These are phyloP conservation scores for Hypericum androsaemum DNA, from an alignment of 345 rosid genomes.

Conservation along the genomic window DNA sequence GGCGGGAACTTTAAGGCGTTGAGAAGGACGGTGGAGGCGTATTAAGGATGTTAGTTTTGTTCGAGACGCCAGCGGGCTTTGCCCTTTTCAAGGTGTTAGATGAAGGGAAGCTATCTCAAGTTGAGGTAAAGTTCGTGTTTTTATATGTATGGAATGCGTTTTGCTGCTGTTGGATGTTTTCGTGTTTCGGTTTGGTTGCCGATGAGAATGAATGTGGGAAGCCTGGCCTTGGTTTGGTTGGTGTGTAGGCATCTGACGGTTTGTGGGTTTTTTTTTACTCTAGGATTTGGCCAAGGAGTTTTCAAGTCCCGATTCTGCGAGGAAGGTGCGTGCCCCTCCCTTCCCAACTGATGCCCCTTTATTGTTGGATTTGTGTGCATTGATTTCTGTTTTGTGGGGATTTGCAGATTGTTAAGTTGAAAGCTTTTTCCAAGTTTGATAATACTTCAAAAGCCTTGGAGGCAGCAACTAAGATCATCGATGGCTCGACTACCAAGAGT, in stretches of 20 bases:
- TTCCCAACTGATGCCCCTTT: neutral
- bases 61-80: constrained; percentile 72
- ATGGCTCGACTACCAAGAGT: constrained; percentile 65
- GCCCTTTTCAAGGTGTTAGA: constrained; percentile 59
- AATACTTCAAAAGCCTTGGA: constrained; percentile 85
- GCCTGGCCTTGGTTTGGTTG: too few species aligned
- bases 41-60: constrained; percentile 43
- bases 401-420: constrained; percentile 59
- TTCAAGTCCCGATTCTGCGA: constrained; percentile 41
- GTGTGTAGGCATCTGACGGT: neutral
- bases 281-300: constrained; percentile 66
- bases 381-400: too few species aligned
- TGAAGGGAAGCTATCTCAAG: constrained; percentile 59
- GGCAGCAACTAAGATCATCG: constrained; percentile 60
- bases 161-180: too few species aligned
- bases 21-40: too few species aligned
- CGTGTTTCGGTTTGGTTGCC: neutral
- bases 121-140: constrained; percentile 37
- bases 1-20: too few species aligned
- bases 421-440: constrained; percentile 81
- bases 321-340: constrained; percentile 32
- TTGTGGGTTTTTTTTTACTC: neutral
- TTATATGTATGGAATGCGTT: neutral
- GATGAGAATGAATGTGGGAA: too few species aligned
- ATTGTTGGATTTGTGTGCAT: too few species aligned